Evolutionary conservation across 1,284 basidiomycete genomes (phyloP).

Genomic region (Peniophora sp.): DNA sequence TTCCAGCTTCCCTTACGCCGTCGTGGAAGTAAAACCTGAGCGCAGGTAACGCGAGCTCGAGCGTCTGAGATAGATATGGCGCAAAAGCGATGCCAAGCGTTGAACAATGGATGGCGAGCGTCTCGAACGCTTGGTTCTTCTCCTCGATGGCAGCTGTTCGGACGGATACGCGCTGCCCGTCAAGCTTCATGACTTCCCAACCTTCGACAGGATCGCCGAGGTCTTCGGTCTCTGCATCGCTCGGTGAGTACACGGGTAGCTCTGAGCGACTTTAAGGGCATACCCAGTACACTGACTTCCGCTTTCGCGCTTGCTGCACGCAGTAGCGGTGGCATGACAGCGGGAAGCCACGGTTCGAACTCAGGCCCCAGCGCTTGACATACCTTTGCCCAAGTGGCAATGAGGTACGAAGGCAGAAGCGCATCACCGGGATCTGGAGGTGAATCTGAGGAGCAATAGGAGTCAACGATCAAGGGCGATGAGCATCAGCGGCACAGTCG

Average conservation of each 20-base stretch:
- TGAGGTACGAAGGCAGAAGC: constrained; percentile 61
- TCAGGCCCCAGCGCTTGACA: constrained; percentile 74
- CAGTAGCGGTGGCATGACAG: constrained; percentile 76
- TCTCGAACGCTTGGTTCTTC: constrained; percentile 82
- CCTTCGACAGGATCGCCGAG: constrained; percentile 52
- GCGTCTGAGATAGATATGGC: constrained; percentile 61
- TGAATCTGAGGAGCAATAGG: constrained; percentile 33
- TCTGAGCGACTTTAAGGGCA: constrained; percentile 11
- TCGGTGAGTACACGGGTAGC: neutral
- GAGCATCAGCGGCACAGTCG: constrained; percentile 15
- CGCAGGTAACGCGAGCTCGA: constrained; percentile 66
- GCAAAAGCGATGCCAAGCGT: constrained; percentile 63
- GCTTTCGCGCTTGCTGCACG: constrained; percentile 71
- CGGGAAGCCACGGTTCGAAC: constrained; percentile 77
- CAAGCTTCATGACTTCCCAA: constrained; percentile 71
- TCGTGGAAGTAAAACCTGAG: constrained; percentile 76
- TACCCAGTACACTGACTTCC: constrained; percentile 70
- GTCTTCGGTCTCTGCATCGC: constrained; percentile 42
- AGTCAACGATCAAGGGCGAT: neutral
- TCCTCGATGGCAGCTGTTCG: constrained; percentile 77
- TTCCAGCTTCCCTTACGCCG: constrained; percentile 72
- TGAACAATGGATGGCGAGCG: constrained; percentile 72
- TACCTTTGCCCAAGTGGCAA: constrained; percentile 76
- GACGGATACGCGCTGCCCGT: constrained; percentile 70
- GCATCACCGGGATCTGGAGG: constrained; percentile 58